Evolutionary conservation across 2,329 filamentous ascomycete species (phyloP).

Genomic region (Ceratocystis cubensis): DNA sequence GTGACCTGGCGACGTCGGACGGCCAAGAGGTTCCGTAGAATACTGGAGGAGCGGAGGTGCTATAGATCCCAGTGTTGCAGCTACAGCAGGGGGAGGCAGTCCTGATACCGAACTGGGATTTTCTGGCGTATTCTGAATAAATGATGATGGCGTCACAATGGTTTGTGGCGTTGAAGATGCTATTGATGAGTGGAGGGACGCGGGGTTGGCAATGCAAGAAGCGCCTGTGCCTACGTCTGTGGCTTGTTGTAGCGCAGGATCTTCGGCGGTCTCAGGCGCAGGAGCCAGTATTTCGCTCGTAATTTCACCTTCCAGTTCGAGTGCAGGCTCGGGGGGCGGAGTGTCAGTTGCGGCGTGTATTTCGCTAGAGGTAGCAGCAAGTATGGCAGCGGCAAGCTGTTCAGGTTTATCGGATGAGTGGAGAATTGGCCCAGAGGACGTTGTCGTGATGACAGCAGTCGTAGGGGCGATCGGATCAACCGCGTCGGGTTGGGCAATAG

Average conservation of each 20-base stretch:
- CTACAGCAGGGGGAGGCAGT: conserved; percentile 19
- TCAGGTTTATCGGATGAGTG: conserved; percentile 10
- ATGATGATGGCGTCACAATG: conserved; percentile 49
- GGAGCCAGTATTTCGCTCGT: conserved; percentile 1
- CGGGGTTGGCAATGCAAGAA: conserved; percentile 21
- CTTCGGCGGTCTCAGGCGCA: neutral
- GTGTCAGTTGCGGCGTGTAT: conserved; percentile 13
- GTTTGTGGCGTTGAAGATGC: conserved; percentile 24
- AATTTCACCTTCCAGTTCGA: neutral
- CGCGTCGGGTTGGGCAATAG: neutral
- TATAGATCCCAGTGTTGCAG: conserved; percentile 21
- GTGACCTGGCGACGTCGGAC: conserved; percentile 10
- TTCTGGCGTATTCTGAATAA: conserved; percentile 33
- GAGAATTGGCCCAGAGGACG: conserved; percentile 6
- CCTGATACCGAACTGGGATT: conserved; percentile 22
- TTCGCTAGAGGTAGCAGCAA: conserved; percentile 18
- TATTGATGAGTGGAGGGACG: conserved; percentile 21
- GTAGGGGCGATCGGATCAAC: conserved; percentile 5
- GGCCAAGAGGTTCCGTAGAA: neutral
- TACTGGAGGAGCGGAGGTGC: conserved; percentile 11
- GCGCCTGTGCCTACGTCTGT: neutral
- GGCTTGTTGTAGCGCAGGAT: neutral
- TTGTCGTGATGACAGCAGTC: conserved; percentile 6
- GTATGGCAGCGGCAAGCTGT: conserved; percentile 17
- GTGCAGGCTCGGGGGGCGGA: neutral